Conservation (phyloP, 2,329 filamentous ascomycete genomes). For the Epicoccum nigrum region DNA sequence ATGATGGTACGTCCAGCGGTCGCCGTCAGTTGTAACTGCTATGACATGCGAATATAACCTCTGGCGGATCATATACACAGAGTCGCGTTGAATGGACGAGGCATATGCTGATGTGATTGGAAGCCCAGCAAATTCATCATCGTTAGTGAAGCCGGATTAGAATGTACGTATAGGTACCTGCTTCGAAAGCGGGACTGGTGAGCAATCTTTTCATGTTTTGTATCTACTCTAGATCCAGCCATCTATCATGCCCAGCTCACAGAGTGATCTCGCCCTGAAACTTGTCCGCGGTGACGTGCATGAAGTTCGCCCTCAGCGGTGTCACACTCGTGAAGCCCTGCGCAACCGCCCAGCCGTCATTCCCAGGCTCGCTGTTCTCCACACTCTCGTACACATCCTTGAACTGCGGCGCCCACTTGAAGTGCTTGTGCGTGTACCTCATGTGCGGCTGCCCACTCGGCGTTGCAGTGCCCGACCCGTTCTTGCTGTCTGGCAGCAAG, state of each 20-base stretch:
- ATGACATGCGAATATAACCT: too few species aligned
- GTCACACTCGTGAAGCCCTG: constrained; percentile 90
- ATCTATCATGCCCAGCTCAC: not conserved
- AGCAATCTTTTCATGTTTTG: too few species aligned
- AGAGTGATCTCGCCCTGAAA: constrained; percentile 43
- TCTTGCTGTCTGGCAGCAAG: constrained; percentile 21
- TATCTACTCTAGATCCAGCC: too few species aligned
- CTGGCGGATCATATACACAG: too few species aligned
- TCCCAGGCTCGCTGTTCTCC: constrained; percentile 77
- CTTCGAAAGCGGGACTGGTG: too few species aligned
- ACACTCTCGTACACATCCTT: constrained; percentile 86
- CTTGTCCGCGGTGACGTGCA: constrained; percentile 58
- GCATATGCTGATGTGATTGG: too few species aligned
- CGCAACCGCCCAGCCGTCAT: constrained; percentile 91
- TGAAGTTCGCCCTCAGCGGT: constrained; percentile 90
- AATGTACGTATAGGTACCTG: too few species aligned
- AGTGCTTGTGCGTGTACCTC: constrained; percentile 79
- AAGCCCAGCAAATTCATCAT: too few species aligned
- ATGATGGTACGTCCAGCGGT: too few species aligned
- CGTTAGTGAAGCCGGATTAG: too few species aligned
- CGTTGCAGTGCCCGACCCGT: constrained; percentile 40
- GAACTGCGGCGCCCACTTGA: constrained; percentile 92
- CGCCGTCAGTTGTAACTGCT: too few species aligned
- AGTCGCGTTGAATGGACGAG: too few species aligned
- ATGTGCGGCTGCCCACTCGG: constrained; percentile 41